These are phyloP conservation scores for Cetradonia linearis DNA, from an alignment of 495 filamentous ascomycete species.

Conservation along the genomic window DNA sequence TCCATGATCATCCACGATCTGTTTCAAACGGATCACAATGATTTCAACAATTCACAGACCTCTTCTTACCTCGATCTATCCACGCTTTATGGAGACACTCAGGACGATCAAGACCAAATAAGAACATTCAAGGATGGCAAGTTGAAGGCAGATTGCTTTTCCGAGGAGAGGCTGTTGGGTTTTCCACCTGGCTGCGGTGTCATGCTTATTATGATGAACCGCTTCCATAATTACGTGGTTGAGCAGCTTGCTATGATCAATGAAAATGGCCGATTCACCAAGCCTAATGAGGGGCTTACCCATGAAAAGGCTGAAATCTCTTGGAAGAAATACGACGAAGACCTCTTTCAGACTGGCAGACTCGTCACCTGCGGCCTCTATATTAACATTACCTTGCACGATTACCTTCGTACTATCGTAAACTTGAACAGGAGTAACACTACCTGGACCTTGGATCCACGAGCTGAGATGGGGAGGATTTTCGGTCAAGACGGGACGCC, in stretches of 20 bases:
- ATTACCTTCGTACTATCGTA: constrained; percentile 78
- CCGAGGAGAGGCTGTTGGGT: constrained; percentile 44
- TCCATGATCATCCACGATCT: constrained; percentile 39
- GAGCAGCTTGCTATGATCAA: constrained; percentile 60
- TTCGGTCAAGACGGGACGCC: constrained; percentile 47
- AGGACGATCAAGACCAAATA: constrained; percentile 47
- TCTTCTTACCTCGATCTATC: constrained; percentile 51
- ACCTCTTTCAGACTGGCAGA: constrained; percentile 74
- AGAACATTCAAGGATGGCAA: constrained; percentile 48
- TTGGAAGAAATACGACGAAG: constrained; percentile 66
- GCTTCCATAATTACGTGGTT: constrained; percentile 73
- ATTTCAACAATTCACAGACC: constrained; percentile 45
- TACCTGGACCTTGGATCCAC: constrained; percentile 66
- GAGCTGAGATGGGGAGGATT: constrained; percentile 41
- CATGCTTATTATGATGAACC: constrained; percentile 47
- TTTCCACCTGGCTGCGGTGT: constrained; percentile 49
- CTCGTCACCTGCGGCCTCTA: constrained; percentile 74
- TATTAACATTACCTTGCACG: constrained; percentile 72
- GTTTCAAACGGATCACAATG: constrained; percentile 47
- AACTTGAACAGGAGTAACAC: constrained; percentile 68
- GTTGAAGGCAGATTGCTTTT: constrained; percentile 49
- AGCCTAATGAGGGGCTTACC: constrained; percentile 39
- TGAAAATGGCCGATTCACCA: constrained; percentile 58
- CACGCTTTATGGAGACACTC: constrained; percentile 47
- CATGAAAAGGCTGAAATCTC: constrained; percentile 46